phyloP scores from a whole-genome alignment of 129 eudicot genomes.

The Pulicaria dysenterica region DNA sequence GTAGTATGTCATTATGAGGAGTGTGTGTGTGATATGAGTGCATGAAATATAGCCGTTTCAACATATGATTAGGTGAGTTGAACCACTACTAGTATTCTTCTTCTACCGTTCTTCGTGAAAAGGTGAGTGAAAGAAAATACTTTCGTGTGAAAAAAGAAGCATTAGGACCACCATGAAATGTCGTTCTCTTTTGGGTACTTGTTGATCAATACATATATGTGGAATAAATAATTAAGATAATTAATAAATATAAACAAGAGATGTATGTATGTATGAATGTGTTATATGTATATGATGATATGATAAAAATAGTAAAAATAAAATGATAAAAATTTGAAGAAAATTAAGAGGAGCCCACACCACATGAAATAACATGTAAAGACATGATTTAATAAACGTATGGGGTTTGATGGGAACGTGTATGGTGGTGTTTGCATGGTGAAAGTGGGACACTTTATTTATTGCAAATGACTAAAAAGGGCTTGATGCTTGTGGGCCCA shows the following conservation, averaged over 20 bases:
- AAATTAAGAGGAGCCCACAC: neutral
- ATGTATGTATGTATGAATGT: neutral
- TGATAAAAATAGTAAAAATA: neutral
- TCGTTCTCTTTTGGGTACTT: conserved; percentile 25
- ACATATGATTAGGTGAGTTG: conserved; percentile 20
- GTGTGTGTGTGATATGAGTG: conserved; percentile 9
- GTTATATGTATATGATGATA: neutral
- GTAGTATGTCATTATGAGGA: conserved; percentile 21
- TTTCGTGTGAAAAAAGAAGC: conserved; percentile 9
- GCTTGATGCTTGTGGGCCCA: conserved; percentile 44
- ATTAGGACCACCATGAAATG: conserved; percentile 39
- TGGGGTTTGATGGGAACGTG: conserved; percentile 43
- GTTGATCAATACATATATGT: conserved; percentile 3
- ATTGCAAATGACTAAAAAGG: conserved; percentile 34
- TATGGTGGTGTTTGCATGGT: conserved; percentile 57
- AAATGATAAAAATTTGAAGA: neutral
- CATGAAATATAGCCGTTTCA: conserved; percentile 64
- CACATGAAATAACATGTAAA: conserved; percentile 30
- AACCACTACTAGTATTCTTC: conserved; percentile 10
- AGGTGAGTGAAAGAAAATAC: conserved; percentile 16
- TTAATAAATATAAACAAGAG: neutral
- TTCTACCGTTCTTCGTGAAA: neutral
- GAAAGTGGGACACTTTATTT: conserved; percentile 44
- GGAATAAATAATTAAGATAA: neutral
- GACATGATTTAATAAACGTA: conserved; percentile 20